Base-by-base conservation (phyloP, 768 basidiomycete species). In the Pulveroboletus sp. region DNA sequence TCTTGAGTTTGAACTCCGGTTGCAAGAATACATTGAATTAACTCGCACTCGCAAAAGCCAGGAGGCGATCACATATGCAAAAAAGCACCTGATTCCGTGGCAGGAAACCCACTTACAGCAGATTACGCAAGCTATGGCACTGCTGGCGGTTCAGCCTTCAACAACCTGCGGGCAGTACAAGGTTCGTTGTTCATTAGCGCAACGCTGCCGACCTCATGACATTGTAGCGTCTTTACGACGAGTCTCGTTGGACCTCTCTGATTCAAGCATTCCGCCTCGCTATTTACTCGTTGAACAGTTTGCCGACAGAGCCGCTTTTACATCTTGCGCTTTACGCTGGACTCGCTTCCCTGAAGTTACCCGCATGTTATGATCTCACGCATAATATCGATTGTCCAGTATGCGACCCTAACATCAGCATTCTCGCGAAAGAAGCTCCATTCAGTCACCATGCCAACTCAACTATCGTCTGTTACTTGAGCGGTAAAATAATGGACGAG, bases 11-110 rank as follows among this genome's bases (percentile, higher is more conserved):
- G 89, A 94, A 56, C 81, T 99, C 40, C 84, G 97, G 38, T 77
- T 97, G 35, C 97, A 99, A 69, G 93, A 97, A 69, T 97, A 87
- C 66, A 94, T 98, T 62, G 97, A 99, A 69, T 77, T 99, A 6
- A 81, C 85, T 29, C 76, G 97, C 31, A 70, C 75, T 4, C 66
- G 81, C 31, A 82, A 84, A 64, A 74, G 71, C 10, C 61, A 73
- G 38, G 87, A 89, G 45, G 97, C 97, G 9, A 92, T 98, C 53
- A 74, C 80, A 1, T 97, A 98, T 69, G 77, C 80, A 16, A 78
- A 80, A 66, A 95, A 90, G 66, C 75, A 97, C 62, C 77, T 99
- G 5, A 68, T 84, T 10, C 64, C 80, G 6, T 94, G 93, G 92
- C 82, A 85, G 48, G 85, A 87, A 25, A 89, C 87, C 3, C 92